A percentile compares a stretch with the other conserved stretches of the same genome.
Evolutionary conservation across 495 filamentous ascomycete species (phyloP).

Genomic region (Recurvomyces mirabilis): DNA sequence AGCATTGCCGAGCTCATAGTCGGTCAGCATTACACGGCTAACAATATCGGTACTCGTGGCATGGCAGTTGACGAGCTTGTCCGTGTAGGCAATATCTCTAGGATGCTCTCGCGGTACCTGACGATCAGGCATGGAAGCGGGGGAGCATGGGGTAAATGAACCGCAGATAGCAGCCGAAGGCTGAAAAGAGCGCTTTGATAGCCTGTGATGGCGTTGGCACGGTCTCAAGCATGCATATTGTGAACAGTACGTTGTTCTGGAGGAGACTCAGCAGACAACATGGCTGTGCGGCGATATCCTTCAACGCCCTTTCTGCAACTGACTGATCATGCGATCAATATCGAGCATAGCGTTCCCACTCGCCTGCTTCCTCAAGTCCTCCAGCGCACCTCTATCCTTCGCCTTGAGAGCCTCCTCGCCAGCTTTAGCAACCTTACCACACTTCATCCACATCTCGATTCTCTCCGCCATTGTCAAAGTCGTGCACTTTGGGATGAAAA

Average conservation of each 20-base stretch:
- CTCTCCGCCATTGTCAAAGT: conserved; percentile 49
- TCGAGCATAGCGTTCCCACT: conserved; percentile 44
- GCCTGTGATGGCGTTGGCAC: too few relatives aligned
- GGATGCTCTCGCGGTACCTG: background rate
- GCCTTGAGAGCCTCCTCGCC: conserved; percentile 80
- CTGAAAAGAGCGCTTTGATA: too few relatives aligned
- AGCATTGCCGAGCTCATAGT: background rate
- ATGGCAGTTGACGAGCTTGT: too few relatives aligned
- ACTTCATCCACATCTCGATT: conserved; percentile 93
- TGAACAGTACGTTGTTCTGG: too few relatives aligned
- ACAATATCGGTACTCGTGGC: background rate
- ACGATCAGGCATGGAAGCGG: background rate
- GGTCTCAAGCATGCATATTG: background rate
- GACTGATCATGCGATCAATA: conserved; percentile 51
- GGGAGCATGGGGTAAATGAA: background rate
- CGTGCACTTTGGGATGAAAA: conserved; percentile 82
- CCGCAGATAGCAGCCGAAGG: too few relatives aligned
- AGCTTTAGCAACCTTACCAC: conserved; percentile 79
- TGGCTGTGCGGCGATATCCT: too few relatives aligned
- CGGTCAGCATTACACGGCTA: background rate
- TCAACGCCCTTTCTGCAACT: conserved; percentile 28
- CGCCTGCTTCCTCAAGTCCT: conserved; percentile 46
- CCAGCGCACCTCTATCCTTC: conserved; percentile 61
- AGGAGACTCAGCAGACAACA: too few relatives aligned
- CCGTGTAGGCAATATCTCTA: too few relatives aligned